A percentile compares a stretch with the other conserved stretches of the same genome.
These are phyloP conservation scores for Papilionanthe hybrid DNA, from an alignment of 116 monocot species.

Conservation along the genomic window DNA sequence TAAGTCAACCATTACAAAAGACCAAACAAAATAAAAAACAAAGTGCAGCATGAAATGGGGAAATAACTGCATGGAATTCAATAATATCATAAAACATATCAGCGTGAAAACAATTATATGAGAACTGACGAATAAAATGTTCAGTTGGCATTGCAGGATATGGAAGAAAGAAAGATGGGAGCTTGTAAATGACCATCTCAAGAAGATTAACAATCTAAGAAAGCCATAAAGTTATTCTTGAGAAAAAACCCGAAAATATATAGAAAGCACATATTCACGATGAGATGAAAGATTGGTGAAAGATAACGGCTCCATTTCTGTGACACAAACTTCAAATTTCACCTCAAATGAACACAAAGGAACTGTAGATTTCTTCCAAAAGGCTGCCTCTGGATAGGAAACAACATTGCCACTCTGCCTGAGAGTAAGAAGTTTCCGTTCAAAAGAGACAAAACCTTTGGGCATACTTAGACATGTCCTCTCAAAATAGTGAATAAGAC, in stretches of 20 bases:
- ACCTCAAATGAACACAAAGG: conserved; percentile 78
- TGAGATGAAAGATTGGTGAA: neutral
- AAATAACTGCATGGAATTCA: neutral
- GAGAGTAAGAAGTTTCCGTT: conserved; percentile 72
- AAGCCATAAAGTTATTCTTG: neutral
- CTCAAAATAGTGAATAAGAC: conserved; percentile 85
- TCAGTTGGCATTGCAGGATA: neutral
- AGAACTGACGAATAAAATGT: neutral
- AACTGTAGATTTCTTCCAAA: conserved; percentile 57
- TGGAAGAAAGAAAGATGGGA: neutral
- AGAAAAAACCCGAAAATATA: neutral
- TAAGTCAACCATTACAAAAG: conserved; percentile 6
- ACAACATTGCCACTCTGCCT: conserved; percentile 13
- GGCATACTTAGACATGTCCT: conserved; percentile 56
- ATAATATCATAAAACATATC: neutral
- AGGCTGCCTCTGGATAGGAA: conserved; percentile 45
- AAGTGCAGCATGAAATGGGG: conserved; percentile 1
- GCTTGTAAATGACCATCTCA: neutral
- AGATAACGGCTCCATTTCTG: neutral
- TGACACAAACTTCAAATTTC: conserved; percentile 7
- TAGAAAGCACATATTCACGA: neutral
- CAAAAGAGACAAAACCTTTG: conserved; percentile 63
- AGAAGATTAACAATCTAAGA: neutral
- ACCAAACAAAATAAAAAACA: neutral
- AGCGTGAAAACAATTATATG: neutral